These are phyloP conservation scores for Gyrodon lividus DNA, from an alignment of 768 basidiomycete genomes.

Conservation along the genomic window DNA sequence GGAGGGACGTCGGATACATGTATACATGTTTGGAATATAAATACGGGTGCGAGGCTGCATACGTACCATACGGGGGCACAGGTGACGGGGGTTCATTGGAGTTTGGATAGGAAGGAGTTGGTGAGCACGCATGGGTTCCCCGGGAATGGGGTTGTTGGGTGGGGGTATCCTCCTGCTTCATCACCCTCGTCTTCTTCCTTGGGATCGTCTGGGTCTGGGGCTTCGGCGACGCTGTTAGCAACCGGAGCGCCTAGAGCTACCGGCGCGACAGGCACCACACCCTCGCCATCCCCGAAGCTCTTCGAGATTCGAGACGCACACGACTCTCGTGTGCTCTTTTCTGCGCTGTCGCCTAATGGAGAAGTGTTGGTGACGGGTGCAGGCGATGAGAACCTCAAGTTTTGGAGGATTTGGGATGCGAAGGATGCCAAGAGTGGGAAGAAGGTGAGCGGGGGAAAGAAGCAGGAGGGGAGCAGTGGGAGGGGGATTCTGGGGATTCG, in stretches of 20 bases:
- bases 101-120: slow-evolving; percentile 85
- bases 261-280: slow-evolving; percentile 9
- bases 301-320: slow-evolving; percentile 85
- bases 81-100: slow-evolving; percentile 88
- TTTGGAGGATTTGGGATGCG: slow-evolving; percentile 86
- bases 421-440: slow-evolving; percentile 36
- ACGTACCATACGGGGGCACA: slow-evolving; percentile 86
- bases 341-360: slow-evolving; percentile 82
- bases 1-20: slow-evolving; percentile 94
- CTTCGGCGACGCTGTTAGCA: slow-evolving; percentile 35
- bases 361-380: slow-evolving; percentile 91
- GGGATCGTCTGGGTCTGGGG: slow-evolving; percentile 56
- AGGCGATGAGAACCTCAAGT: slow-evolving; percentile 95
- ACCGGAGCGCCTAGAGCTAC: slow-evolving; percentile 13
- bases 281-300: slow-evolving; percentile 18
- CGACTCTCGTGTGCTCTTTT: slow-evolving; percentile 86
- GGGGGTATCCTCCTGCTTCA: slow-evolving; percentile 65
- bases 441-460: slow-evolving; percentile 29
- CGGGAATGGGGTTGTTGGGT: slow-evolving; percentile 77
- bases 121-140: slow-evolving; percentile 95
- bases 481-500: slow-evolving; percentile 38
- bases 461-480: slow-evolving; percentile 31
- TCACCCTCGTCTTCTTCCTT: slow-evolving; percentile 40
- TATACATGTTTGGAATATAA: slow-evolving; percentile 88
- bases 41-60: slow-evolving; percentile 89